Base-by-base conservation (phyloP, 345 rosid genomes). In the Litchi chinensis region DNA sequence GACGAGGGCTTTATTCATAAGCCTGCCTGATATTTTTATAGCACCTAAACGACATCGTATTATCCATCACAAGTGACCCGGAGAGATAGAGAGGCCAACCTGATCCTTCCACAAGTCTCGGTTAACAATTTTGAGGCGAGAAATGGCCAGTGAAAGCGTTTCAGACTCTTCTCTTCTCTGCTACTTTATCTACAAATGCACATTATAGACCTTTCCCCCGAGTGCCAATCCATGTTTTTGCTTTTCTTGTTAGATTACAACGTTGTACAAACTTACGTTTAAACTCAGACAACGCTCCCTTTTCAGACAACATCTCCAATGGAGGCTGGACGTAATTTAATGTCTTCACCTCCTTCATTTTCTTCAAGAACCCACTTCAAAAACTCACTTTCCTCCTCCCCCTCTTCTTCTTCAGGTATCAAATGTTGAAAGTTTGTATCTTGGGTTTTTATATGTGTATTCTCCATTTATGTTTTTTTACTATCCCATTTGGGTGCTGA, bases 241-340 rank as follows among this genome's bases (percentile, higher is more conserved):
- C 56, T n/a, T 12, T 54, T 8, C 16, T 65, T 26, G 39, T 11
- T 24, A 15, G 28, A 26, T 16, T 46, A 50, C 75, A 26, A 71
- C 75, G 52, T 16, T 12, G 11, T 65, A 10, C 65, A 54, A 54
- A 16, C 21, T 54, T 16, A 54, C 59, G 3, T 1, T 54, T 60
- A 10, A 60, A 9, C 8, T 21, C 68, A 43, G 11, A 6, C 16
- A 44, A 4, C 69, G 28, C 18, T 22, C 26, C 39, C 43, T 6
- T 65, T 60, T 57, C 2, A 13, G 9, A 24, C 43, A 24, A 6
- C 64, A 5, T 41, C 39, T 43, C 72, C 52, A 74, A 95, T 95
- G 98, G 98, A 90, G 80, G 90, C 92, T 76, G 87, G 88, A 56
- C 85, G 88, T 82, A 87, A 80, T 77, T 83, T 95, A 73, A 84